Conservation (phyloP, 225 moss, liverwort and hornwort species). For the Antitrichia curtipendula region DNA sequence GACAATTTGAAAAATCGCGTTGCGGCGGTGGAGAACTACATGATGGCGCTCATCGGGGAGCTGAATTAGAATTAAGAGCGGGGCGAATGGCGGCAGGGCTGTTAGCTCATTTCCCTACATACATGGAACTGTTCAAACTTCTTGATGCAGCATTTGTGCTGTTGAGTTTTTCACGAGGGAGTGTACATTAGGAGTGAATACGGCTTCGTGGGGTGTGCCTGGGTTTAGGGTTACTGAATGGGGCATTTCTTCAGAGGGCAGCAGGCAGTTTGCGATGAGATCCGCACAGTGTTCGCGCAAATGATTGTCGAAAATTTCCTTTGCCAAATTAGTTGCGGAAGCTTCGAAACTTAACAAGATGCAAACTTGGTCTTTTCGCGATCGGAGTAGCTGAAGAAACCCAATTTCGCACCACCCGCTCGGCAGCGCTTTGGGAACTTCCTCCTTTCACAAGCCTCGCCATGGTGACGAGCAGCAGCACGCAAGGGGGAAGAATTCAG, state of each 20-base stretch:
- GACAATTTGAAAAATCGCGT: too few relatives aligned
- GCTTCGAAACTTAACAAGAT: neutral
- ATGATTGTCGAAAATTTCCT: neutral
- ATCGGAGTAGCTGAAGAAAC: neutral
- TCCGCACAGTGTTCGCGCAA: neutral
- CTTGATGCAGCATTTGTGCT: neutral
- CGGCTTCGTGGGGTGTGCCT: neutral
- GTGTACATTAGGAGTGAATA: too few relatives aligned
- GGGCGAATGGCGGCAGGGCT: neutral
- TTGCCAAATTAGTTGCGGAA: neutral
- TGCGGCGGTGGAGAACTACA: too few relatives aligned
- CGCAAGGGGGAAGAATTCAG: slow-evolving; percentile 32
- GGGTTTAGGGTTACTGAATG: neutral
- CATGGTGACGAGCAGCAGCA: slow-evolving; percentile 30
- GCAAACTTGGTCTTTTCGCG: neutral
- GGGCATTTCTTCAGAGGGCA: neutral
- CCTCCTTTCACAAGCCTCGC: neutral
- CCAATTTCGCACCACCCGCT: neutral
- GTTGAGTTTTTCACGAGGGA: neutral
- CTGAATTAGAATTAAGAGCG: neutral
- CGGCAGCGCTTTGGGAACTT: neutral
- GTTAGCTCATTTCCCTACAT: neutral
- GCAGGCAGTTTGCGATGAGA: neutral
- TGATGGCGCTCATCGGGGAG: too few relatives aligned
- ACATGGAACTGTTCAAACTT: too few relatives aligned